A percentile compares a stretch with the other conserved stretches of the same genome.
phyloP scores from a whole-genome alignment of 495 filamentous ascomycete genomes.

The Lasiosphaeria hispida region DNA sequence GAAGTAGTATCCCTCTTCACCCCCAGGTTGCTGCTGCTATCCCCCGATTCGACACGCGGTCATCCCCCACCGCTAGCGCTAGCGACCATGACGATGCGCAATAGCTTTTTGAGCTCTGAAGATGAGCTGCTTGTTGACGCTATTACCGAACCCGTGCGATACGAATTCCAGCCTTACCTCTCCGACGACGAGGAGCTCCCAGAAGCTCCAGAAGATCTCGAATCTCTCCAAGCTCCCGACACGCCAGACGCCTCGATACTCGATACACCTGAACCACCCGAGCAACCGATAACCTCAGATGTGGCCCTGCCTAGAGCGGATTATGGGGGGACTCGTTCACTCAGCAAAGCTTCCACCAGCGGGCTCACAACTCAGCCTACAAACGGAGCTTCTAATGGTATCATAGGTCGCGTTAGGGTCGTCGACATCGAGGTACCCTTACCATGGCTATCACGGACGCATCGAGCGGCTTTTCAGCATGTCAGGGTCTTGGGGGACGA shows the following conservation, averaged over 20 bases:
- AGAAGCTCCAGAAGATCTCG: background rate
- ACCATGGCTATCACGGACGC: constrained; percentile 15
- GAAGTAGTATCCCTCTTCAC: too few relatives aligned
- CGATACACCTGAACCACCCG: too few relatives aligned
- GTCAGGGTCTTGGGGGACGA: constrained; percentile 19
- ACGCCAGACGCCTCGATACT: too few relatives aligned
- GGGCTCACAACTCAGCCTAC: background rate
- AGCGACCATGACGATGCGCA: constrained; percentile 15
- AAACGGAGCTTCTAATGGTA: background rate
- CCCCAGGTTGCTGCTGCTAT: too few relatives aligned
- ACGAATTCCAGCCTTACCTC: constrained; percentile 25
- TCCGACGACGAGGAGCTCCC: constrained; percentile 22
- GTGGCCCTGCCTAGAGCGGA: too few relatives aligned
- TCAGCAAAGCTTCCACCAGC: background rate
- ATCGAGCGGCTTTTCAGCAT: constrained; percentile 15
- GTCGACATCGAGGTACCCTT: constrained; percentile 28
- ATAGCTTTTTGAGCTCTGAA: constrained; percentile 16
- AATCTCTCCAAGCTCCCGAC: too few relatives aligned
- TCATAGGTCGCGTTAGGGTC: background rate
- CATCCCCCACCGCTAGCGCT: too few relatives aligned
- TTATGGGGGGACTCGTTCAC: background rate
- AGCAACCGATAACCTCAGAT: too few relatives aligned
- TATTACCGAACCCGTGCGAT: constrained; percentile 13
- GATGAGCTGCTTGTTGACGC: constrained; percentile 19
- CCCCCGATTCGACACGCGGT: too few relatives aligned